These are phyloP conservation scores for Phytophthora melonis DNA, from an alignment of 352 stramenopile genomes.

Conservation along the genomic window DNA sequence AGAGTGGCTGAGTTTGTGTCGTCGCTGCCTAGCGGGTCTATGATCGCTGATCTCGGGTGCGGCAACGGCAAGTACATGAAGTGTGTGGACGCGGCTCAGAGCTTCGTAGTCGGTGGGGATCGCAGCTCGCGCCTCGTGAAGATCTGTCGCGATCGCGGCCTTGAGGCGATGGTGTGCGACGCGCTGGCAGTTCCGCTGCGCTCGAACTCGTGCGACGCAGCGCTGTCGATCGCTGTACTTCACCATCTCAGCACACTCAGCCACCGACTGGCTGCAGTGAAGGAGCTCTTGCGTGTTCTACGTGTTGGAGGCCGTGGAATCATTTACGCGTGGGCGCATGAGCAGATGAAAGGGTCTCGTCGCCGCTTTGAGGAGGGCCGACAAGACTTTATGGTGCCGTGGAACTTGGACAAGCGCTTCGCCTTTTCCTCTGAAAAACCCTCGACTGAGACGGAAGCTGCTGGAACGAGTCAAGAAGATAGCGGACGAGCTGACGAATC, in stretches of 20 bases:
- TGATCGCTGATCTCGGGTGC: constrained; percentile 86
- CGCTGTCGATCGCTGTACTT: constrained; percentile 87
- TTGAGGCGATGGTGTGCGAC: constrained; percentile 84
- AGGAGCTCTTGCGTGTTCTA: constrained; percentile 82
- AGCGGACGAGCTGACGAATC: constrained; percentile 10
- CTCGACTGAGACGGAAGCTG: constrained; percentile 6
- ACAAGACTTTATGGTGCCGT: constrained; percentile 91
- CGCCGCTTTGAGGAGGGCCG: constrained; percentile 71
- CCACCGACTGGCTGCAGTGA: constrained; percentile 76
- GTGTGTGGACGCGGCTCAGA: constrained; percentile 63
- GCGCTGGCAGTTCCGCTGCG: constrained; percentile 79
- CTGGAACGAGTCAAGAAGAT: constrained; percentile 8
- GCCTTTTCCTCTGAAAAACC: constrained; percentile 30
- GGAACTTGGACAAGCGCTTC: constrained; percentile 88
- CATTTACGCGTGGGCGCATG: constrained; percentile 90
- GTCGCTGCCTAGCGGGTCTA: constrained; percentile 58
- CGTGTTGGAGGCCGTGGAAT: constrained; percentile 72
- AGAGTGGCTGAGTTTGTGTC: constrained; percentile 76
- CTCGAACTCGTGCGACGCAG: constrained; percentile 76
- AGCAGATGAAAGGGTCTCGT: constrained; percentile 81
- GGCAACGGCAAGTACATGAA: constrained; percentile 93
- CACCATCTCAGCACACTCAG: constrained; percentile 83
- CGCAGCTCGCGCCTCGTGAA: constrained; percentile 68
- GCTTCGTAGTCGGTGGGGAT: constrained; percentile 68
- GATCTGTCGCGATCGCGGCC: constrained; percentile 65